A percentile compares a stretch with the other conserved stretches of the same genome.
phyloP scores from a whole-genome alignment of 2,329 filamentous ascomycete species.

The Claviceps africana region DNA sequence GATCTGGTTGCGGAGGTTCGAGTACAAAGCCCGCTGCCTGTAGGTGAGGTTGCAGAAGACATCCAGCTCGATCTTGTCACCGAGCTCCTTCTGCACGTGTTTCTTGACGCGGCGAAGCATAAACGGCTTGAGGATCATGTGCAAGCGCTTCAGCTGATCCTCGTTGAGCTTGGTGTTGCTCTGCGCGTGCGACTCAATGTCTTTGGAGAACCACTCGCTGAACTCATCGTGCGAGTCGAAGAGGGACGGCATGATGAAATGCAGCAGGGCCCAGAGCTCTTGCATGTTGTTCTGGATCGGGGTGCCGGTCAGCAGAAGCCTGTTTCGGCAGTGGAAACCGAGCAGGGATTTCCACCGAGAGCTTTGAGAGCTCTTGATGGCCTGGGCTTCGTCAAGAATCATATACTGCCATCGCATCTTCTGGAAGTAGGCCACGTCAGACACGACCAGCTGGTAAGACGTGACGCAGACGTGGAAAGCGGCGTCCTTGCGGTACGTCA shows the following conservation, averaged over 20 bases:
- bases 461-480: constrained; percentile 94
- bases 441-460: constrained; percentile 92
- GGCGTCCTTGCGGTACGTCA: constrained; percentile 85
- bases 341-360: constrained; percentile 94
- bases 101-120: constrained; percentile 99
- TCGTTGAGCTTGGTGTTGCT: constrained; percentile 99
- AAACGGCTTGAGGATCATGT: constrained; percentile 98
- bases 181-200: constrained; percentile 95
- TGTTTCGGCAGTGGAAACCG: constrained; percentile 88
- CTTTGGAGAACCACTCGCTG: constrained; percentile 87
- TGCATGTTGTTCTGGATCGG: constrained; percentile 99
- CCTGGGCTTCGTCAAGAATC: constrained; percentile 97
- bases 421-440: constrained; percentile 93
- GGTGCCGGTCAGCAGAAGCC: constrained; percentile 84
- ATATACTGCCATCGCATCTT: constrained; percentile 99
- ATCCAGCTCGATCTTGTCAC: constrained; percentile 95
- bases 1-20: constrained; percentile 87
- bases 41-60: constrained; percentile 96
- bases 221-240: constrained; percentile 93
- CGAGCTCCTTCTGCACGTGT: constrained; percentile 96
- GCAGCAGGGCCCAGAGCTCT: constrained; percentile 89
- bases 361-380: constrained; percentile 95
- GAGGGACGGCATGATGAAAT: constrained; percentile 99
- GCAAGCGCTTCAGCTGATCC: constrained; percentile 87
- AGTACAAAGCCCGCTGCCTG: constrained; percentile 85